These are phyloP conservation scores for Neolentinus lepideus DNA, from an alignment of 1,284 basidiomycete genomes.

Conservation along the genomic window DNA sequence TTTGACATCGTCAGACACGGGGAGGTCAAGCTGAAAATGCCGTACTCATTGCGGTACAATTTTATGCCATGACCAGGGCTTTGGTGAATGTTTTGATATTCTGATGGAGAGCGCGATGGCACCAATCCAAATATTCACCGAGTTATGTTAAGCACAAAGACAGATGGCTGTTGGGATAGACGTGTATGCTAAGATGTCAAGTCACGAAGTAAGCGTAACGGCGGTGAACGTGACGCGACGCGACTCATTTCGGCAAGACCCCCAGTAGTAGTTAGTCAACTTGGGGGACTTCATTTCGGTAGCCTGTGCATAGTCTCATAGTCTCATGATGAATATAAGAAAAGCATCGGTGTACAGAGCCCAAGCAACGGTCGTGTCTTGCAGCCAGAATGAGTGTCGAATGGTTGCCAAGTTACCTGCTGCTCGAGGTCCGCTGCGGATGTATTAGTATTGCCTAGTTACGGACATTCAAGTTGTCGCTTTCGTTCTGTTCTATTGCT, in stretches of 20 bases:
- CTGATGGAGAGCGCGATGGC: too few relatives aligned
- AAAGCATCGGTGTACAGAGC: too few relatives aligned
- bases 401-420: not conserved
- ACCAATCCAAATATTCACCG: too few relatives aligned
- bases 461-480: not conserved
- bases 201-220: not conserved
- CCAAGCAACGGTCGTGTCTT: too few relatives aligned
- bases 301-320: too few relatives aligned
- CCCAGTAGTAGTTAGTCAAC: not conserved
- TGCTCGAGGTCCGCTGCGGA: not conserved
- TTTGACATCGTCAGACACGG: too few relatives aligned
- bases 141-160: too few relatives aligned
- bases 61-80: too few relatives aligned
- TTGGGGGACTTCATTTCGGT: too few relatives aligned
- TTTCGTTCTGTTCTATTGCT: not conserved
- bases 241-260: not conserved
- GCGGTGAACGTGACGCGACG: not conserved
- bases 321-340: too few relatives aligned
- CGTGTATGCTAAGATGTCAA: not conserved
- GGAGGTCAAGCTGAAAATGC: not conserved
- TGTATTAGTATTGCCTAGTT: not conserved
- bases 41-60: not conserved
- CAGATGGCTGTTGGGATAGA: not conserved
- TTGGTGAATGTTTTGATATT: too few relatives aligned
- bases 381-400: too few relatives aligned